A percentile compares a stretch with the other conserved stretches of the same genome.
These are phyloP conservation scores for Sporothrix curviconia DNA, from an alignment of 2,329 filamentous ascomycete species.

Conservation along the genomic window DNA sequence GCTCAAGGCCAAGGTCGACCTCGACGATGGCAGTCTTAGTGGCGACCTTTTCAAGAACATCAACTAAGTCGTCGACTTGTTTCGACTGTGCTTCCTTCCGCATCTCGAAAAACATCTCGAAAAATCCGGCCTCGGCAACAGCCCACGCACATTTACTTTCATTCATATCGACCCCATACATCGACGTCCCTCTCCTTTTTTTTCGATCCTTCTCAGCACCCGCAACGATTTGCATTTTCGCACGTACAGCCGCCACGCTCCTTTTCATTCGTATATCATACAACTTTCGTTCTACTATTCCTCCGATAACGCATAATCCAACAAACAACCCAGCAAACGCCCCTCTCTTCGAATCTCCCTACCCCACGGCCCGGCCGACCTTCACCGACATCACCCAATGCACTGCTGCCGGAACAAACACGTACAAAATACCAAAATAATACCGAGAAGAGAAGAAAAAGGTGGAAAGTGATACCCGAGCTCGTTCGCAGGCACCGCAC, in stretches of 20 bases:
- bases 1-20: slow-evolving; percentile 43
- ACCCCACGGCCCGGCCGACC: background rate
- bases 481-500: slow-evolving; percentile 17
- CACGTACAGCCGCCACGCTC: background rate
- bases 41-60: slow-evolving; percentile 54
- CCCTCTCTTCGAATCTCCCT: background rate
- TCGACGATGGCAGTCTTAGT: slow-evolving; percentile 40
- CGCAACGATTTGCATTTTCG: background rate
- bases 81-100: too few relatives aligned
- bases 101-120: too few relatives aligned
- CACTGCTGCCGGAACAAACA: background rate
- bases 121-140: too few relatives aligned
- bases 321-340: background rate
- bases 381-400: slow-evolving; percentile 1
- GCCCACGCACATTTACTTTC: too few relatives aligned
- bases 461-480: slow-evolving; percentile 20
- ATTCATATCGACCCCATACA: background rate
- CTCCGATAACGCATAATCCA: background rate
- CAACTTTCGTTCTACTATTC: background rate
- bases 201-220: background rate
- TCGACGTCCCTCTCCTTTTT: background rate
- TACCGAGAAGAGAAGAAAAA: slow-evolving; percentile 7
- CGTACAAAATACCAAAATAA: background rate
- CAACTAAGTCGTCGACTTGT: slow-evolving; percentile 21
- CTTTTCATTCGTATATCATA: background rate